A percentile compares a stretch with the other conserved stretches of the same genome.
Conservation (phyloP, 257 asterid species). For the Galeopsis tetrahit region DNA sequence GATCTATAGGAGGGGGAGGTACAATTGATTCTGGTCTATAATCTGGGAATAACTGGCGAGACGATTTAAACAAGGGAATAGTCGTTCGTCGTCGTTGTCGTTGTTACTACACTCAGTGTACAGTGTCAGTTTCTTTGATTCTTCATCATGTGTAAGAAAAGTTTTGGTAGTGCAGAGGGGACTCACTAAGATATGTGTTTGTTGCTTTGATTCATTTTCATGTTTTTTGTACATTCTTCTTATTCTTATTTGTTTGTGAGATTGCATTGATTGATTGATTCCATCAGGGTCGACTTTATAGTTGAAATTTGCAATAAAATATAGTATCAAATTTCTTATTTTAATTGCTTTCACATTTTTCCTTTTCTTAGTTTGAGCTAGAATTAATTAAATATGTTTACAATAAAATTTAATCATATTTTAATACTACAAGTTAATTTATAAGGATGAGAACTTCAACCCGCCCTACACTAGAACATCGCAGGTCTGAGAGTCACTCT, state of each 20-base stretch:
- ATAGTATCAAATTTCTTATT: constrained; percentile 21
- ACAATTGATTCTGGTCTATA: constrained; percentile 42
- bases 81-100: constrained; percentile 5
- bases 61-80: neutral
- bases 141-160: constrained; percentile 74
- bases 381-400: neutral
- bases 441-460: too few species aligned
- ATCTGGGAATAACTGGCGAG: constrained; percentile 32
- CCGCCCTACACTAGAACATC: too few species aligned
- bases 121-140: constrained; percentile 72
- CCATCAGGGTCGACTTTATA: constrained; percentile 39
- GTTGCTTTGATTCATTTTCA: constrained; percentile 38
- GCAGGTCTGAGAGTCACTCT: too few species aligned
- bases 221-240: constrained; percentile 42
- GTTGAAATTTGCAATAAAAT: constrained; percentile 46
- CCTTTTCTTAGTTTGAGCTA: neutral
- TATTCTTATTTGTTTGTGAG: constrained; percentile 52
- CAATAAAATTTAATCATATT: neutral
- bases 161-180: constrained; percentile 86
- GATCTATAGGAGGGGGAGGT: constrained; percentile 40
- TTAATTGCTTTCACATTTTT: neutral
- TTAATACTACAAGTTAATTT: too few species aligned
- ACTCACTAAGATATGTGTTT: constrained; percentile 34
- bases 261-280: constrained; percentile 49
- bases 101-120: constrained; percentile 54